A percentile compares a stretch with the other conserved stretches of the same genome.
These are phyloP conservation scores for Eragrostis curvula DNA, from an alignment of 176 grass and related monocot species.

Conservation along the genomic window DNA sequence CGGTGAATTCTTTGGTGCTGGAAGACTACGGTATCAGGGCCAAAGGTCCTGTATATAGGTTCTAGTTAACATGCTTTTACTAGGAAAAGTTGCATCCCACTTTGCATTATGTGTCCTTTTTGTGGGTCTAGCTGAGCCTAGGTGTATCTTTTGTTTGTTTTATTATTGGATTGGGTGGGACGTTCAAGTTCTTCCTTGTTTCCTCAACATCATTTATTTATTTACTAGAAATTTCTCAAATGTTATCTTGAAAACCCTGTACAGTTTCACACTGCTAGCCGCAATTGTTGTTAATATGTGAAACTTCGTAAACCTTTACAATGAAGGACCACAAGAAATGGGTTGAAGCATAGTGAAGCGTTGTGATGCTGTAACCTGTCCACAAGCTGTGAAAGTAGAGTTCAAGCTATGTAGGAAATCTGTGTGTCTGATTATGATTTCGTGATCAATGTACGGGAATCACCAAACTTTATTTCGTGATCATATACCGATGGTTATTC, in stretches of 20 bases:
- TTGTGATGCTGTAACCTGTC: background rate
- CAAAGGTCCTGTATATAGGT: background rate
- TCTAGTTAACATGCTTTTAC: background rate
- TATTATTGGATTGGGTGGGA: background rate
- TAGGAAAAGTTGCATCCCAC: background rate
- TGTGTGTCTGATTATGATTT: constrained; percentile 8
- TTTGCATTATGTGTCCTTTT: background rate
- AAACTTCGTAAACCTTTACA: constrained; percentile 1
- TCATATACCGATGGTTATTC: background rate
- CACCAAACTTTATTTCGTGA: constrained; percentile 4
- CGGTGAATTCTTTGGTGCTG: background rate
- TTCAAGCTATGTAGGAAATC: background rate
- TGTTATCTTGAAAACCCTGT: background rate
- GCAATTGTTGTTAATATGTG: background rate
- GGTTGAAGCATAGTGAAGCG: constrained; percentile 10
- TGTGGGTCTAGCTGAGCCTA: background rate
- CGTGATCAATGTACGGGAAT: constrained; percentile 9
- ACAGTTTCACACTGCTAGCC: background rate
- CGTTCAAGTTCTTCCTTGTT: background rate
- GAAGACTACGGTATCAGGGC: background rate
- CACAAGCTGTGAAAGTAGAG: background rate
- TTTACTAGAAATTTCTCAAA: background rate
- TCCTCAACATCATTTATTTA: background rate
- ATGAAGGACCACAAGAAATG: background rate
- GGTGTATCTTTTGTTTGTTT: background rate